Evolutionary conservation across 2,329 filamentous ascomycete species (phyloP), one percentile per base, ranked within the genome.

Genomic region (Diaporthe sp.): DNA sequence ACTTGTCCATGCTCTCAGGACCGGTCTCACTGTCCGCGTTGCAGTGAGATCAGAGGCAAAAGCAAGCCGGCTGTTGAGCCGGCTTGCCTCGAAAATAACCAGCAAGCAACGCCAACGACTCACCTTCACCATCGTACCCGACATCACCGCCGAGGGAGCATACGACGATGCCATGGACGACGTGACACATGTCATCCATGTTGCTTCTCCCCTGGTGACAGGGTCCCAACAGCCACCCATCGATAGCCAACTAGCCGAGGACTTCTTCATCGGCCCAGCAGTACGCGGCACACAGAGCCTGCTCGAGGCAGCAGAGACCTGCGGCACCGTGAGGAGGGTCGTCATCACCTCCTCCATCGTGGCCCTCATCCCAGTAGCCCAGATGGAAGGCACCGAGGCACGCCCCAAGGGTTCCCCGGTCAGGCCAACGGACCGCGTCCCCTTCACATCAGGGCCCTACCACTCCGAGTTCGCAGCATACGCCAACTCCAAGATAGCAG

Each of bases 401-500:
- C 71, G 73, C 33, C 71, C 71, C 42, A 40, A 64, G 25, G 15
- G 42, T 66, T 45, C 45, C 12, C 57, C 68, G 22, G 68, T 73
- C 17, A 40, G 28, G 25, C 75, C 74, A 1, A 72, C 74, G 17
- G 77, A 77, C 58, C 76, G 77, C 40, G 64, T 77, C 7, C 66
- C 74, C 7, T 55, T 76, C 69, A 57, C 60, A 3, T n/a, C 73
- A 1, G 79, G 78, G 1, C 83, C 82, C 13, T 82, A 82, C 76
- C 73, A 74, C 28, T 78, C 78, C 71, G 78, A 79, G 64, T 78
- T 83, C 47, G 80, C 78, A 8, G 84, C 83, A 28, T 85, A 85
- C 75, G 77, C 77, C 4, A 81, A 83, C 1, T 82, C 82, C 75
- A 86, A 86, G 77, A 78, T 80, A 2, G 79, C 80, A 1, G 80